Conservation (phyloP, 331 rosid genomes). For the Spiraea crenata region DNA sequence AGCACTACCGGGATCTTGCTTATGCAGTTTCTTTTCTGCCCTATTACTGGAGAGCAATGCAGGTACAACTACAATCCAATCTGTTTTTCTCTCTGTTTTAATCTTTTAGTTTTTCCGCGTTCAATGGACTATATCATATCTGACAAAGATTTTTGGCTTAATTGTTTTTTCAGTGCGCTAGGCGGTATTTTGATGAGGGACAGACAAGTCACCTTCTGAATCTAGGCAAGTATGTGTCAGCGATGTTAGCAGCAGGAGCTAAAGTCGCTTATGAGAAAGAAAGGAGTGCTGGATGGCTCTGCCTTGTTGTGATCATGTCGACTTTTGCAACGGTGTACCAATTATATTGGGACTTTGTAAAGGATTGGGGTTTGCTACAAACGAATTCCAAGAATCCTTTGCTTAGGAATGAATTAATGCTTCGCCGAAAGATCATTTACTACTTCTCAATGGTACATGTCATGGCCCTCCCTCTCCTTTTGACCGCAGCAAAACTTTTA, state of each 20-base stretch:
- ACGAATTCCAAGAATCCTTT: constrained; percentile 89
- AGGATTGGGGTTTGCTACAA: constrained; percentile 99
- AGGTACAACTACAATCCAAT: constrained; percentile 41
- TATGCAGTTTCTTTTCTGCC: constrained; percentile 97
- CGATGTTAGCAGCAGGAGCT: constrained; percentile 97
- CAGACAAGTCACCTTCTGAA: constrained; percentile 80
- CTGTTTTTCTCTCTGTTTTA: not conserved
- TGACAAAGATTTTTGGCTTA: not conserved
- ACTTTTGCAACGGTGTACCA: constrained; percentile 93
- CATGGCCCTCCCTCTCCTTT: constrained; percentile 11
- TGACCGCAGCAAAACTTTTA: not conserved
- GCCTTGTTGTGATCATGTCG: constrained; percentile 82
- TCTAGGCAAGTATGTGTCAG: constrained; percentile 94
- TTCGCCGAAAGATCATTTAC: constrained; percentile 77
- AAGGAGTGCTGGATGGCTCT: constrained; percentile 65
- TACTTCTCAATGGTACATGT: constrained; percentile 85
- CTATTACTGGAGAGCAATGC: constrained; percentile 99
- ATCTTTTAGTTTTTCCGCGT: not conserved
- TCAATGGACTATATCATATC: not conserved
- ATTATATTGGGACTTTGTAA: constrained; percentile 98
- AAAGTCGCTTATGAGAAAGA: constrained; percentile 96
- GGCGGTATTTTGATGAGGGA: constrained; percentile 98
- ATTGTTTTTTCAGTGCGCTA: constrained; percentile 65
- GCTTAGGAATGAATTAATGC: constrained; percentile 95
- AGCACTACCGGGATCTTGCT: constrained; percentile 75